These are phyloP conservation scores for Herpetospermum pedunculosum DNA, from an alignment of 306 rosid genomes.

Conservation along the genomic window DNA sequence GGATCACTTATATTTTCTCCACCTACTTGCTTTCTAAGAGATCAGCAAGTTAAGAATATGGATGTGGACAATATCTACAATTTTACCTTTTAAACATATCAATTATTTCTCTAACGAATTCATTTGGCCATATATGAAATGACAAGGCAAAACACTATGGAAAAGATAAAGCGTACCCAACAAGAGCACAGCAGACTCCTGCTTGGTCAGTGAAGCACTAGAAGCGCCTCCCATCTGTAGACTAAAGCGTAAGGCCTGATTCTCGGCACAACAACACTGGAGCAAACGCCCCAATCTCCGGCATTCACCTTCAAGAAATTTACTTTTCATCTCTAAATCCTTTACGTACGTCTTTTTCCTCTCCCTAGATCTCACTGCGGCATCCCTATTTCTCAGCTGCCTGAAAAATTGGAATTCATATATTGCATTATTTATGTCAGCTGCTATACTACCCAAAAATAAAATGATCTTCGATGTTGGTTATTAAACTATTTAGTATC, in stretches of 20 bases:
- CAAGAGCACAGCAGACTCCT: conserved; percentile 99
- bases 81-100: not conserved
- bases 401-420: conserved; percentile 26
- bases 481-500: not conserved
- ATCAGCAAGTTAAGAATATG: not conserved
- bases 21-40: not conserved
- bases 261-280: conserved; percentile 78
- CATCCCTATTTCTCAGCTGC: conserved; percentile 84
- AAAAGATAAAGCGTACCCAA: conserved; percentile 49
- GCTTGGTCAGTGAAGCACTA: conserved; percentile 64
- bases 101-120: not conserved
- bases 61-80: not conserved
- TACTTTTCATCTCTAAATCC: conserved; percentile 70
- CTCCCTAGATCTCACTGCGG: conserved; percentile 83
- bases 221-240: conserved; percentile 47
- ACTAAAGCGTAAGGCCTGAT: conserved; percentile 60
- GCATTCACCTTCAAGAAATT: conserved; percentile 82
- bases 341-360: conserved; percentile 67
- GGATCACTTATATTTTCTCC: not conserved
- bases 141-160: not conserved
- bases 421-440: not conserved
- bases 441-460: not conserved
- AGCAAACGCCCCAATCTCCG: conserved; percentile 76
- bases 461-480: not conserved
- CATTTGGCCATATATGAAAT: not conserved